Percentiles rank a stretch among this genome's conserved stretches.
These are phyloP conservation scores for Saccharomycopsis sp. DNA, from an alignment of 805 yeast species.

Conservation along the genomic window DNA sequence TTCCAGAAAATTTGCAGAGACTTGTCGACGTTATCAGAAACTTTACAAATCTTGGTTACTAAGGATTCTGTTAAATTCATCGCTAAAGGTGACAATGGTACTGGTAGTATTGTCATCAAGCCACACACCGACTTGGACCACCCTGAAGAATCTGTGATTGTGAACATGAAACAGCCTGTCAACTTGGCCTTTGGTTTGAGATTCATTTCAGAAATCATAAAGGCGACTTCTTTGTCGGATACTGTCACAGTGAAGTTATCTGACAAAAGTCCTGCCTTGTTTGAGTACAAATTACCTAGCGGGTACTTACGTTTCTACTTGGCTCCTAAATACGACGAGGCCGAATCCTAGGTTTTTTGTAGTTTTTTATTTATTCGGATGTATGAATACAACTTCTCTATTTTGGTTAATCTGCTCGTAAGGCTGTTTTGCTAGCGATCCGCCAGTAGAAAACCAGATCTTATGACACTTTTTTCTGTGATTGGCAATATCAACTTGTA, in stretches of 20 bases:
- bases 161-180: conserved; percentile 81
- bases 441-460: conserved; percentile 47
- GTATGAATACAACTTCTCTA: background rate
- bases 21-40: conserved; percentile 78
- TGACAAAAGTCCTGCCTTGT: conserved; percentile 87
- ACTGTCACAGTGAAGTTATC: conserved; percentile 81
- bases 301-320: conserved; percentile 93
- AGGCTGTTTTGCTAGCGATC: too few species aligned
- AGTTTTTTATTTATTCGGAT: background rate
- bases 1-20: conserved; percentile 88
- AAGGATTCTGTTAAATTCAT: conserved; percentile 88
- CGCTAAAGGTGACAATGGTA: conserved; percentile 88
- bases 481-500: conserved; percentile 79
- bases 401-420: background rate
- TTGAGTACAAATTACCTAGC: conserved; percentile 84
- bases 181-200: conserved; percentile 86
- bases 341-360: conserved; percentile 39
- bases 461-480: conserved; percentile 46
- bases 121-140: conserved; percentile 77
- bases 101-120: conserved; percentile 79
- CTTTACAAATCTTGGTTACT: conserved; percentile 76
- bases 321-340: conserved; percentile 97
- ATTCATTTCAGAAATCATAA: conserved; percentile 84
- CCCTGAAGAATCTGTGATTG: conserved; percentile 66
- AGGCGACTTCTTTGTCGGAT: conserved; percentile 74